Conservation (phyloP, 1,139 yeast species). For the Scheffersomyces segobiensis region DNA sequence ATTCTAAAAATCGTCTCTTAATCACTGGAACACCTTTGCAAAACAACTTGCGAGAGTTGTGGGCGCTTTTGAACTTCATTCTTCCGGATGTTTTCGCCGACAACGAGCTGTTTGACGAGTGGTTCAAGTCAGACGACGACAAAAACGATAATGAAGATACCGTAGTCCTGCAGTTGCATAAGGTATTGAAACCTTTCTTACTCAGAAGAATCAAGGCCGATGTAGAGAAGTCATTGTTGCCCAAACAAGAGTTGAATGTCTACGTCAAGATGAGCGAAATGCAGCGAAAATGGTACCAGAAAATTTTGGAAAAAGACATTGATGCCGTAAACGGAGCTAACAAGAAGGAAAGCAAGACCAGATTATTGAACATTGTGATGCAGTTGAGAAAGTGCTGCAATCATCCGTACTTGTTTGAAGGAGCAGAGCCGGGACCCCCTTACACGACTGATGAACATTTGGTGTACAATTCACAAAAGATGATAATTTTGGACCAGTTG, state of each 20-base stretch:
- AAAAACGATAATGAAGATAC: constrained; percentile 41
- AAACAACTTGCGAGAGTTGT: constrained; percentile 73
- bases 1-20: constrained; percentile 65
- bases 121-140: constrained; percentile 50
- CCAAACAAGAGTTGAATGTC: constrained; percentile 71
- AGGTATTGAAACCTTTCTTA: constrained; percentile 77
- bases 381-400: constrained; percentile 82
- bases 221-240: constrained; percentile 74
- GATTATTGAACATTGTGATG: constrained; percentile 78
- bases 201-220: constrained; percentile 76
- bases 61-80: constrained; percentile 76
- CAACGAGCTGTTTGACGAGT: constrained; percentile 69
- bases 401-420: constrained; percentile 81
- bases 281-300: constrained; percentile 78
- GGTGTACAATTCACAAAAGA: constrained; percentile 69
- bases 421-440: constrained; percentile 89
- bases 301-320: constrained; percentile 72
- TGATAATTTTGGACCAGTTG: constrained; percentile 69
- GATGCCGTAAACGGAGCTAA: constrained; percentile 83
- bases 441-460: constrained; percentile 81
- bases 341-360: constrained; percentile 71
- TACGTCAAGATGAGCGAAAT: constrained; percentile 74
- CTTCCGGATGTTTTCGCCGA: constrained; percentile 80
- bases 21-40: constrained; percentile 85
- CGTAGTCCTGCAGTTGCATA: constrained; percentile 84